Evolutionary conservation across 305 asterid genomes (phyloP).

Genomic region (Euphrasia arctica): DNA sequence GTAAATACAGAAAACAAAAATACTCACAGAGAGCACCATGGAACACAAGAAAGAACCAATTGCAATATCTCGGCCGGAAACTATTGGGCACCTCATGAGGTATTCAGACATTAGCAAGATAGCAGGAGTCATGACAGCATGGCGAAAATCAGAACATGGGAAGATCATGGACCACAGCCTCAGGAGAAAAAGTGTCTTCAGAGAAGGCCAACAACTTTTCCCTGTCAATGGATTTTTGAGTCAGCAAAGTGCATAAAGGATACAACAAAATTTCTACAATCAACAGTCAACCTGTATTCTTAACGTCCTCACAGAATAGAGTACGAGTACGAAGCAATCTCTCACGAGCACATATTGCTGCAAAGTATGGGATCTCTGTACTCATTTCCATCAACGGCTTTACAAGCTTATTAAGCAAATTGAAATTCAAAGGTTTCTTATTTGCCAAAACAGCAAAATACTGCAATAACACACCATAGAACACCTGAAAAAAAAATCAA

Average conservation of each 20-base stretch:
- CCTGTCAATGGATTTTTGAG: conserved; percentile 34
- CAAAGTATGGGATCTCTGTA: conserved; percentile 83
- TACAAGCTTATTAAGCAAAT: conserved; percentile 66
- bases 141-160: conserved; percentile 98
- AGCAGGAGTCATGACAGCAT: conserved; percentile 87
- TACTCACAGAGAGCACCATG: conserved; percentile 82
- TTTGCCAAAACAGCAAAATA: conserved; percentile 87
- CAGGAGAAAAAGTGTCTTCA: conserved; percentile 77
- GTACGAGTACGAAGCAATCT: conserved; percentile 63
- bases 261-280: conserved; percentile 5
- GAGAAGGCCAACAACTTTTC: conserved; percentile 86
- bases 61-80: conserved; percentile 67
- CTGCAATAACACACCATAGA: conserved; percentile 85
- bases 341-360: conserved; percentile 97
- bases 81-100: conserved; percentile 76
- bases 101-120: conserved; percentile 80
- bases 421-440: conserved; percentile 63
- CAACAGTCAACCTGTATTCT: conserved; percentile 51
- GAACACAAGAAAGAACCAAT: conserved; percentile 93
- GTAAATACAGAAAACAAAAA: not conserved
- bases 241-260: not conserved
- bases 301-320: conserved; percentile 63
- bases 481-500: conserved; percentile 48
- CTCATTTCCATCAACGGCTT: conserved; percentile 96
- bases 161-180: conserved; percentile 92